Evolutionary conservation across 192 early-diverging fungal genomes (phyloP).

Genomic region (Diversispora eburnea): DNA sequence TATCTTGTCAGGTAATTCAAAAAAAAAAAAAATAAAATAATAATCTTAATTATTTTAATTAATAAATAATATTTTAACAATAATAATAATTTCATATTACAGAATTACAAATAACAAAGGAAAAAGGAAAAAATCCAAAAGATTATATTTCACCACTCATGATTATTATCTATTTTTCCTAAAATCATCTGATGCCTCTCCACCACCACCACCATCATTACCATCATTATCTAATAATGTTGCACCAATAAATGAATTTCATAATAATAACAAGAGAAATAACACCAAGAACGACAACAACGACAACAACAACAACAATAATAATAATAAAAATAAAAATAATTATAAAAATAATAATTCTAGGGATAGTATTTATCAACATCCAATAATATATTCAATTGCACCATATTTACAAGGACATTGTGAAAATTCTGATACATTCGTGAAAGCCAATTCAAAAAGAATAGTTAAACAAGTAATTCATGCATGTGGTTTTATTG

Average conservation of each 20-base stretch:
- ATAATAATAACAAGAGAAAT: neutral
- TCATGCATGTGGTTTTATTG: neutral
- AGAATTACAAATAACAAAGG: constrained; percentile 38
- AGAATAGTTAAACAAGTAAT: constrained; percentile 7
- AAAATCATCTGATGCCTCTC: constrained; percentile 29
- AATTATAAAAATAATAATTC: too few relatives aligned
- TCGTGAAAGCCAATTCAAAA: neutral
- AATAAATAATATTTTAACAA: too few relatives aligned
- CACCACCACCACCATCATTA: constrained; percentile 32
- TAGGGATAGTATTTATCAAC: neutral
- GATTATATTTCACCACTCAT: constrained; percentile 41
- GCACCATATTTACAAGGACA: constrained; percentile 35
- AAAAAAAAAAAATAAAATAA: too few relatives aligned
- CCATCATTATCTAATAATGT: neutral
- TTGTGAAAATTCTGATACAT: constrained; percentile 31
- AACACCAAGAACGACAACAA: too few relatives aligned
- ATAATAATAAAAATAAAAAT: too few relatives aligned
- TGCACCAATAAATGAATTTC: neutral
- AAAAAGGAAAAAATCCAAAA: constrained; percentile 25
- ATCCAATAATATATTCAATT: constrained; percentile 34
- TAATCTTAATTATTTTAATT: too few relatives aligned
- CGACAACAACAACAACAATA: too few relatives aligned
- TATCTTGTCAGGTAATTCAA: constrained; percentile 25
- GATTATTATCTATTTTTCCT: constrained; percentile 40
- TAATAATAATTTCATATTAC: too few relatives aligned